Conservation (phyloP, 768 basidiomycete genomes). For the Tulasnella sp. region DNA sequence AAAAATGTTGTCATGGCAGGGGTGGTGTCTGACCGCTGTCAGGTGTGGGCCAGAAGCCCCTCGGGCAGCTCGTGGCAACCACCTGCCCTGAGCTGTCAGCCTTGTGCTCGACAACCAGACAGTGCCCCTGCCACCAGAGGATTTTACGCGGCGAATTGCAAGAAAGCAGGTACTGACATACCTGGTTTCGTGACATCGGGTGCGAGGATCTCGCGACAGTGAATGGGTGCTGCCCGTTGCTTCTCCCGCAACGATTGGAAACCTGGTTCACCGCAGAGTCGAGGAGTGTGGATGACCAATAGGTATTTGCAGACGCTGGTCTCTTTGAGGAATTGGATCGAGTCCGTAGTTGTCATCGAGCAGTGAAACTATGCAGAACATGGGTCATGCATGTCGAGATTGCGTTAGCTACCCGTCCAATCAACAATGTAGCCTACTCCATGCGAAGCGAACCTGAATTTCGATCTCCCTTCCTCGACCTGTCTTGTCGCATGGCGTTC, state of each 20-base stretch:
- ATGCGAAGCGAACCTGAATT: conserved; percentile 60
- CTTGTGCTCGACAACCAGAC: no score
- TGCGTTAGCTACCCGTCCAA: no score
- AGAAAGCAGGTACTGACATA: not conserved
- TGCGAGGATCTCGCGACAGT: conserved; percentile 65
- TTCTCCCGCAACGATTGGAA: conserved; percentile 69
- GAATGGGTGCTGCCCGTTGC: conserved; percentile 57
- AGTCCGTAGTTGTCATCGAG: conserved; percentile 87
- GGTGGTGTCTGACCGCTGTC: no score
- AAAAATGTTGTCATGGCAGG: not conserved
- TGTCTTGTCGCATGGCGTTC: conserved; percentile 89
- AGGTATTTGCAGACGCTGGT: conserved; percentile 90
- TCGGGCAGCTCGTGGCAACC: no score
- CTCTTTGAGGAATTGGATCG: conserved; percentile 85
- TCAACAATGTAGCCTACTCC: no score
- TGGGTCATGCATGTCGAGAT: no score
- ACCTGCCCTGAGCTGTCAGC: no score
- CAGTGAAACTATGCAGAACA: conserved; percentile 65
- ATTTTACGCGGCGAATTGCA: no score
- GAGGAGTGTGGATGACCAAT: conserved; percentile 87
- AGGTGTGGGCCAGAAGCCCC: no score
- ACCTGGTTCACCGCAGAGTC: conserved; percentile 85
- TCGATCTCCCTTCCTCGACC: conserved; percentile 81
- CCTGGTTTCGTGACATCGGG: conserved; percentile 12
- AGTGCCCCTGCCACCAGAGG: no score